Evolutionary conservation across 352 stramenopile species (phyloP).

Genomic region (Plasmopara viticola): DNA sequence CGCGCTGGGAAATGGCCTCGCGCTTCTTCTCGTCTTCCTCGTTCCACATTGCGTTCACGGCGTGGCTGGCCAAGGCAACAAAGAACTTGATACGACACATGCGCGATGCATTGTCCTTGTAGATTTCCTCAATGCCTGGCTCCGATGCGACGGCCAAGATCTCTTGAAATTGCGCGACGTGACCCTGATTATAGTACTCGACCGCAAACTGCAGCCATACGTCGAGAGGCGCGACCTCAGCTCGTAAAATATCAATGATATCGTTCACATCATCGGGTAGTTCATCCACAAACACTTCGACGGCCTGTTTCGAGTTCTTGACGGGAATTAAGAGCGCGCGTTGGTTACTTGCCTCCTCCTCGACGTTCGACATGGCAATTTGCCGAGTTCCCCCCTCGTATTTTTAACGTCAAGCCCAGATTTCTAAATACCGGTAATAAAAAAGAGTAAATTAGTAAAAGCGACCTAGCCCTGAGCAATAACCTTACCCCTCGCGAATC

Average conservation of each 20-base stretch:
- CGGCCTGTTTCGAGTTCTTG: conserved; percentile 85
- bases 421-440: too few species aligned
- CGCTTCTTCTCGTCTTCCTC: conserved; percentile 86
- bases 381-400: conserved; percentile 5
- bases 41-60: conserved; percentile 85
- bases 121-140: conserved; percentile 82
- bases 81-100: conserved; percentile 88
- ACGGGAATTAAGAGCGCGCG: conserved; percentile 86
- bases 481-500: not conserved
- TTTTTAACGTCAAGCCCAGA: not conserved
- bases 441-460: too few species aligned
- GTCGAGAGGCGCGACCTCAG: conserved; percentile 85
- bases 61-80: conserved; percentile 77
- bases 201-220: conserved; percentile 90
- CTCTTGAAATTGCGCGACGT: conserved; percentile 77
- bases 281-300: conserved; percentile 88
- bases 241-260: conserved; percentile 88
- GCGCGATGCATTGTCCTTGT: conserved; percentile 80
- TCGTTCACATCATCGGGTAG: conserved; percentile 87
- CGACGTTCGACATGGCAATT: conserved; percentile 31
- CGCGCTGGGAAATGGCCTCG: conserved; percentile 70
- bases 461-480: too few species aligned
- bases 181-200: conserved; percentile 86
- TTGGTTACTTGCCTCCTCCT: conserved; percentile 33
- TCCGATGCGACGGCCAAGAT: conserved; percentile 78